phyloP scores from a whole-genome alignment of 345 rosid species.

The Boechera stricta region DNA sequence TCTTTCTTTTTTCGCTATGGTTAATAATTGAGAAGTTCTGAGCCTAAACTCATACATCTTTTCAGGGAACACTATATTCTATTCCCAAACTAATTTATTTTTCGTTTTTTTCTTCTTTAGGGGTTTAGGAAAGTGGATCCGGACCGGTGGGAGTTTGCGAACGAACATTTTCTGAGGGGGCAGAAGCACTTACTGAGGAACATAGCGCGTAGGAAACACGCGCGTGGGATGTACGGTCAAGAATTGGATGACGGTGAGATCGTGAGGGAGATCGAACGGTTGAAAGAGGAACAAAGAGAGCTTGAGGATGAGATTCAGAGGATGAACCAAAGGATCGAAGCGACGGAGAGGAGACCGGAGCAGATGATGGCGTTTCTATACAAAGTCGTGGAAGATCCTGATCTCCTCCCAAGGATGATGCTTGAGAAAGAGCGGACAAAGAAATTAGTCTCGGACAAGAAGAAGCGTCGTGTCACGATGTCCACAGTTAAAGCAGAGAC shows the following conservation, averaged over 20 bases:
- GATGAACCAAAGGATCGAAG: constrained; percentile 75
- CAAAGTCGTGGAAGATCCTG: constrained; percentile 84
- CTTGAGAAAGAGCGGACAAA: constrained; percentile 56
- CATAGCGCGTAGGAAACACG: constrained; percentile 78
- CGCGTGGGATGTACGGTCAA: constrained; percentile 40
- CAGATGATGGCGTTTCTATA: constrained; percentile 91
- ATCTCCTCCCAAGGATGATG: constrained; percentile 71
- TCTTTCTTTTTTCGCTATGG: too few species aligned
- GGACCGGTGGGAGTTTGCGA: constrained; percentile 93
- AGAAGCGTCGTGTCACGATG: constrained; percentile 59
- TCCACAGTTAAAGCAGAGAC: constrained; percentile 49
- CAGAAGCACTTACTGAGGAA: constrained; percentile 79
- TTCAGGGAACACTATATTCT: neutral
- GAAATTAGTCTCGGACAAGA: constrained; percentile 45
- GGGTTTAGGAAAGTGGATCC: constrained; percentile 95
- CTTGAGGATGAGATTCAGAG: constrained; percentile 66
- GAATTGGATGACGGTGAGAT: constrained; percentile 71
- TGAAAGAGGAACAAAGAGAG: constrained; percentile 73
- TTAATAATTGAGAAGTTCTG: neutral
- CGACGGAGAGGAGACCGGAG: constrained; percentile 84
- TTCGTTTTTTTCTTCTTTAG: constrained; percentile 38
- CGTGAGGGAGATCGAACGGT: constrained; percentile 66
- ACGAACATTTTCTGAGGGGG: constrained; percentile 84
- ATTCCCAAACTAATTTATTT: neutral
- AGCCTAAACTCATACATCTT: neutral